These are phyloP conservation scores for Lippia alba DNA, from an alignment of 305 asterid genomes.

Conservation along the genomic window DNA sequence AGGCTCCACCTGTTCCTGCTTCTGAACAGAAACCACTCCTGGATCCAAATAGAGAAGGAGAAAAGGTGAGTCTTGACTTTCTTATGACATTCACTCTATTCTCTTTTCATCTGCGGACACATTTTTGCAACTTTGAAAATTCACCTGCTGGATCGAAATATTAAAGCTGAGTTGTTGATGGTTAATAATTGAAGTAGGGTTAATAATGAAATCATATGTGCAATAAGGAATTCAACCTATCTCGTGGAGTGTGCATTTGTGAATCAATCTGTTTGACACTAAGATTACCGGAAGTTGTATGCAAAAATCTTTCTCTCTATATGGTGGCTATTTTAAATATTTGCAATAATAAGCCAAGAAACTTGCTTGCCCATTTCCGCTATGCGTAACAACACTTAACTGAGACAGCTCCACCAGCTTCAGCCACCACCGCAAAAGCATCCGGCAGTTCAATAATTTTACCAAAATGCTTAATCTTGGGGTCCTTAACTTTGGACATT, in stretches of 20 bases:
- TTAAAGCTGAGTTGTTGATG: background rate
- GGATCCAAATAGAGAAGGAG: constrained; percentile 97
- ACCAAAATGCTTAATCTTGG: too few species aligned
- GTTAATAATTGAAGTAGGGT: background rate
- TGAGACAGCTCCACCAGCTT: too few species aligned
- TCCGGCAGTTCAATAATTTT: too few species aligned
- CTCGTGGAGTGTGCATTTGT: background rate
- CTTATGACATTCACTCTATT: background rate
- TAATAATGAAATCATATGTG: background rate
- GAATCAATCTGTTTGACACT: background rate
- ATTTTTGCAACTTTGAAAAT: background rate
- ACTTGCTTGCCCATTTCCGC: background rate
- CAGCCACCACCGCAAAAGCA: background rate
- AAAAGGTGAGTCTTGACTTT: constrained; percentile 63
- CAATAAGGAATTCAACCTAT: background rate
- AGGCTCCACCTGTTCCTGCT: constrained; percentile 68
- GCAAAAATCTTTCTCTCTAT: background rate
- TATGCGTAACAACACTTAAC: background rate
- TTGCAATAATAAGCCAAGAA: background rate
- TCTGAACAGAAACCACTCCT: constrained; percentile 89
- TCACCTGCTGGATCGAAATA: background rate
- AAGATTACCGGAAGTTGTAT: background rate
- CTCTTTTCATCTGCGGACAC: background rate
- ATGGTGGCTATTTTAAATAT: background rate
- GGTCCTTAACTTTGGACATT: too few species aligned